Evolutionary conservation across 169 alveolate genomes (phyloP).

Genomic region (Plasmodium vivax): DNA sequence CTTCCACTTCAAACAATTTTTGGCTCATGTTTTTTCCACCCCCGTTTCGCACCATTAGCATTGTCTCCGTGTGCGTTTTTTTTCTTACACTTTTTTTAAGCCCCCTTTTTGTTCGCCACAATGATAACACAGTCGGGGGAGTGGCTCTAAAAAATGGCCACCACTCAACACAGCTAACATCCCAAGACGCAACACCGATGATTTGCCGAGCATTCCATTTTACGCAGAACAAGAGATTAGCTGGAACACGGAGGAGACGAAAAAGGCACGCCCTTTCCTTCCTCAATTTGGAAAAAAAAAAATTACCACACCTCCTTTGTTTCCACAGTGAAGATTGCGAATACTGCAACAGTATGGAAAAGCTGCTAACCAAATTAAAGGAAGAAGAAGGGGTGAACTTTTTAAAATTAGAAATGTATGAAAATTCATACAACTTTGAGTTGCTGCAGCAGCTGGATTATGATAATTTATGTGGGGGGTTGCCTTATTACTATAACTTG

Average conservation of each 20-base stretch:
- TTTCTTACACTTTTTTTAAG: background rate
- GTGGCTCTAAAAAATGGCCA: background rate
- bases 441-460: conserved; percentile 80
- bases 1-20: background rate
- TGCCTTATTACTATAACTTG: conserved; percentile 87
- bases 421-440: conserved; percentile 70
- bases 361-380: conserved; percentile 23
- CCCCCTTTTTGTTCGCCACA: background rate
- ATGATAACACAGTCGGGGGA: background rate
- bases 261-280: conserved; percentile 7
- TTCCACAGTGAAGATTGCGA: conserved; percentile 82
- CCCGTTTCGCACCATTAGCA: background rate
- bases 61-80: background rate
- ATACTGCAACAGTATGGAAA: conserved; percentile 78
- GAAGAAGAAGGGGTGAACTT: conserved; percentile 46
- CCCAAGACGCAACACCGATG: background rate
- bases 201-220: background rate
- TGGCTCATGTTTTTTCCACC: background rate
- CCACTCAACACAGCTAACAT: background rate
- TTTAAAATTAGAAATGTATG: conserved; percentile 39
- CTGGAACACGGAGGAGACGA: background rate
- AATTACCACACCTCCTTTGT: conserved; percentile 81
- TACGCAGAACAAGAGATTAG: conserved; percentile 5
- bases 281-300: conserved; percentile 66
- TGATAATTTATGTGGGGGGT: conserved; percentile 85